Base-by-base conservation (phyloP, 73 alveolate species). In the Blepharisma japonicum region DNA sequence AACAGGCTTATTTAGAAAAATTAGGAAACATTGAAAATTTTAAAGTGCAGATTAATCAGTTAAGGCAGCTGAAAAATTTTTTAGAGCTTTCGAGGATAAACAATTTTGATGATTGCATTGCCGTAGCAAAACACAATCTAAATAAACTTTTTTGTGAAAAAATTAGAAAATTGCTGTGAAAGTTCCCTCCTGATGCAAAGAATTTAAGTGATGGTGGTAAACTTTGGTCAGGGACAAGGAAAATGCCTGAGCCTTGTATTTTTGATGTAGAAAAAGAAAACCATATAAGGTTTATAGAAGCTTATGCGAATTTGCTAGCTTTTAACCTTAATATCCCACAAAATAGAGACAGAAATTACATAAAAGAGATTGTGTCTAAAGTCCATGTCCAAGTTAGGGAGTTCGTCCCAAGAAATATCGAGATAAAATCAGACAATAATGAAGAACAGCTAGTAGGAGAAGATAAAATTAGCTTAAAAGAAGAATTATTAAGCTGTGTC, bases 141-240 rank as follows among this genome's bases (percentile, higher is more conserved):
- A 71, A 77, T 27, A 85, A 77, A 6, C 67, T 82, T 67, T 97
- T 87, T 93, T 77, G 91, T 72, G 83, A 95, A 90, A 74, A 88
- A 72, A 97, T 97, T 56, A 77, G 81, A 21, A 83, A 94, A 82
- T 89, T 97, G 46, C 87, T 97, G 61, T 82, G 83, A 85, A 86
- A 94, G 61, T 97, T 95, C 94, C 99, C 99, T 7, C 99, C 99
- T 14, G 92, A 89, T 20, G 99, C 95, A 74, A 94, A 96, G 56
- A 92, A 79, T 82, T 91, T 89, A 56, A 82, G 79, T 67, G 96
- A 92, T 6, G 90, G 88, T 6, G 21, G 90, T 50, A 93, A 93
- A n/a, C 96, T 97, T 92, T 97, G 99, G 99, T 83, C 98, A 47
- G 99, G 99, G n/a, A 98, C 99, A 6, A 97, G 94, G 88, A 90